phyloP scores from a whole-genome alignment of 2,329 filamentous ascomycete species.

The Penicillium vulpinum region DNA sequence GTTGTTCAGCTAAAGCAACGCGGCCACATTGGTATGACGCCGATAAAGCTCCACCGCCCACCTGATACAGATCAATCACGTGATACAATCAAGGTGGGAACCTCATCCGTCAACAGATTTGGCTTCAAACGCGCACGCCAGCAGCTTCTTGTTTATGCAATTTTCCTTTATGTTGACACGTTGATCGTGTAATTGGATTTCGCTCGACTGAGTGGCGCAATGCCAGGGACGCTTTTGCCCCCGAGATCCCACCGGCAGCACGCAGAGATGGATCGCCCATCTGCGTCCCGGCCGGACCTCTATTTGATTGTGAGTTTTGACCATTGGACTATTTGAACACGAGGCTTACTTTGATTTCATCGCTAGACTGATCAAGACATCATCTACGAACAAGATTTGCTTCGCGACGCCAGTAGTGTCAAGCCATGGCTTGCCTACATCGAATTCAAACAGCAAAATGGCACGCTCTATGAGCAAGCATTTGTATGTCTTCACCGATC shows the following conservation, averaged over 20 bases:
- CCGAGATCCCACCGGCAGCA: slow-evolving; percentile 47
- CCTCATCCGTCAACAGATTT: slow-evolving; percentile 26
- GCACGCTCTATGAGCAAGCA: slow-evolving; percentile 80
- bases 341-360: slow-evolving; percentile 37
- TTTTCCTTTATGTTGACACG: slow-evolving; percentile 25
- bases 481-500: slow-evolving; percentile 51
- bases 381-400: slow-evolving; percentile 93
- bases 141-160: slow-evolving; percentile 30
- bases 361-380: slow-evolving; percentile 79
- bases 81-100: slow-evolving; percentile 20
- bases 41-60: slow-evolving; percentile 30
- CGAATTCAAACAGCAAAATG: slow-evolving; percentile 85
- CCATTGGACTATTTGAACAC: slow-evolving; percentile 16
- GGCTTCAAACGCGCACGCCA: slow-evolving; percentile 28
- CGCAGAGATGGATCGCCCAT: slow-evolving; percentile 45
- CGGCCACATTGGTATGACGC: slow-evolving; percentile 34
- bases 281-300: slow-evolving; percentile 44
- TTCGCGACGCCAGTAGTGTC: slow-evolving; percentile 78
- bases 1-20: slow-evolving; percentile 14
- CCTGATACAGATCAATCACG: slow-evolving; percentile 26
- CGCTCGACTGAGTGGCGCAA: slow-evolving; percentile 46
- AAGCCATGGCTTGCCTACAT: slow-evolving; percentile 96
- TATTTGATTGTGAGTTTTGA: slow-evolving; percentile 46
- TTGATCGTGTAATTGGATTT: slow-evolving; percentile 37
- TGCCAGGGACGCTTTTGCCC: slow-evolving; percentile 53